phyloP scores from a whole-genome alignment of 2,329 filamentous ascomycete genomes.

The Albifimbria verrucaria region DNA sequence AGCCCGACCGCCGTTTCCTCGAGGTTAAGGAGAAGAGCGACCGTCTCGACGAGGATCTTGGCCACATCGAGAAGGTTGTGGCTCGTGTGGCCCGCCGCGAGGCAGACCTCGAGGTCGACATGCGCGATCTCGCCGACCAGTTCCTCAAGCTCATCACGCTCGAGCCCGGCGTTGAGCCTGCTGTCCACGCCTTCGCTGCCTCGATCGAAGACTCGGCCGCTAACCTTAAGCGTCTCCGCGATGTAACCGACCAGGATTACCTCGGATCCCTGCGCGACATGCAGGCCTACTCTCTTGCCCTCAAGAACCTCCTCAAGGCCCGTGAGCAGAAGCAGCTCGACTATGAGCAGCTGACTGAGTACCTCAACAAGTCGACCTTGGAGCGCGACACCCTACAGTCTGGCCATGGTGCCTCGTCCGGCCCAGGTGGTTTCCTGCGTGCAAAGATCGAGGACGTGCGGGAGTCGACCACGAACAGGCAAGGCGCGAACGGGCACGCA shows the following conservation, averaged over 20 bases:
- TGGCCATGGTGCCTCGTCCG: conserved; percentile 57
- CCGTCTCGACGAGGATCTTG: conserved; percentile 91
- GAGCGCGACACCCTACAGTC: conserved; percentile 78
- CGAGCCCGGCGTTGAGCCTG: conserved; percentile 80
- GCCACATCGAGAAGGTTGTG: conserved; percentile 93
- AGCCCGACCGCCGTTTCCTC: conserved; percentile 89
- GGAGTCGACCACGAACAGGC: conserved; percentile 95
- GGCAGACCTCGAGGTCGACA: conserved; percentile 81
- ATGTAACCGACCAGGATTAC: conserved; percentile 94
- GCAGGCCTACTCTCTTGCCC: conserved; percentile 85
- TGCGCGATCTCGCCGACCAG: conserved; percentile 85
- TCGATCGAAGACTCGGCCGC: conserved; percentile 80
- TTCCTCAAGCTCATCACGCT: conserved; percentile 90
- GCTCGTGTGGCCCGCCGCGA: conserved; percentile 85
- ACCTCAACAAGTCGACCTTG: conserved; percentile 83
- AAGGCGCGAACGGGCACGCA: conserved; percentile 80
- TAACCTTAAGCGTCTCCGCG: conserved; percentile 76
- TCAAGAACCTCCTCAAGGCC: conserved; percentile 85
- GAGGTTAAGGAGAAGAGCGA: conserved; percentile 90
- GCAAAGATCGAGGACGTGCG: conserved; percentile 95
- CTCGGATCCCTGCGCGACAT: conserved; percentile 90
- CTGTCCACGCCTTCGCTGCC: conserved; percentile 81
- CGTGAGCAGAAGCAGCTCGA: conserved; percentile 98
- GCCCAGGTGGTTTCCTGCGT: conserved; percentile 82
- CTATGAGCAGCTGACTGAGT: conserved; percentile 93